Evolutionary conservation across 257 asterid genomes (phyloP).

Genomic region (Nicotiana obtusifolia): DNA sequence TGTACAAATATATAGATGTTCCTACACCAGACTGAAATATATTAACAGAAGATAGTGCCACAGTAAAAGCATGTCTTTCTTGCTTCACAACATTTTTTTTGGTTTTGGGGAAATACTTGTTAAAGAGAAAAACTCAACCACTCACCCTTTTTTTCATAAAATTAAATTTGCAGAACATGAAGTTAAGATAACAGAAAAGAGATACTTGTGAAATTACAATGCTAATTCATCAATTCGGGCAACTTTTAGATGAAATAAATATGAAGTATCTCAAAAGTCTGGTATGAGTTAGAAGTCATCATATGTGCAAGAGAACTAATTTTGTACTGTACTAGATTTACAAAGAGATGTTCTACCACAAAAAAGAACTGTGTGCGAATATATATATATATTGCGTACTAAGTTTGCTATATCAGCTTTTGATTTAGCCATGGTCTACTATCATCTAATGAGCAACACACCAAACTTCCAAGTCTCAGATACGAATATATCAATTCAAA

Average conservation of each 20-base stretch:
- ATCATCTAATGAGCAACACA: neutral
- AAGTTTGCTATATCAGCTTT: neutral
- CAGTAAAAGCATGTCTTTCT: neutral
- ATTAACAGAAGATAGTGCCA: neutral
- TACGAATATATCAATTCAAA: conserved; percentile 23
- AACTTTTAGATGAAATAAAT: no score
- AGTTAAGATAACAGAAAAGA: neutral
- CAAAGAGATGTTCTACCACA: no score
- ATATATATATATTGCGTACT: neutral
- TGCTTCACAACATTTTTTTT: neutral
- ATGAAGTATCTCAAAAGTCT: no score
- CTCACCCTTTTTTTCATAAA: neutral
- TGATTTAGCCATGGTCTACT: neutral
- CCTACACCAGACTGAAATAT: neutral
- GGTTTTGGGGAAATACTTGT: neutral
- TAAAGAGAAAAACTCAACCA: neutral
- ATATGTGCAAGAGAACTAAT: no score
- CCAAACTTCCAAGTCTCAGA: conserved; percentile 11
- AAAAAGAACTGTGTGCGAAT: no score
- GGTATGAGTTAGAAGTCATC: neutral
- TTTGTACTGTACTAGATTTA: no score
- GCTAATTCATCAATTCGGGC: neutral
- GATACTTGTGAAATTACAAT: no score
- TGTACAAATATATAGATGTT: neutral
- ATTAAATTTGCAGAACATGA: neutral